Evolutionary conservation across 2,329 filamentous ascomycete genomes (phyloP).

Genomic region (Phialophora expanda): DNA sequence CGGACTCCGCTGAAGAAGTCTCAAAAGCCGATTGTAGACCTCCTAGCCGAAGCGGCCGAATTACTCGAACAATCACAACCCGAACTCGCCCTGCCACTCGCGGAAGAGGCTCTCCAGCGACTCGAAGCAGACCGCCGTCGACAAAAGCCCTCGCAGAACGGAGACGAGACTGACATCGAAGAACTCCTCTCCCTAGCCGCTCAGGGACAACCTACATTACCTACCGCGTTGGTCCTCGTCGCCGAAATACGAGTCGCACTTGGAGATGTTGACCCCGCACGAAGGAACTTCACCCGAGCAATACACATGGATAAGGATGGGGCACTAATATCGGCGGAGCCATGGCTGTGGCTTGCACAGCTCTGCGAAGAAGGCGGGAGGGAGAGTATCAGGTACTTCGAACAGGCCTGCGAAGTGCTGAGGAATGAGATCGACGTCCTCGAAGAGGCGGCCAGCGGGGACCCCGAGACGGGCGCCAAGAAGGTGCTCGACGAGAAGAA

Average conservation of each 20-base stretch:
- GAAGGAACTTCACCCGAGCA: constrained; percentile 73
- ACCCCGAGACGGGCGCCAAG: constrained; percentile 1
- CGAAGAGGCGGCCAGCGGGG: constrained; percentile 43
- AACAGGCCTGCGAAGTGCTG: constrained; percentile 71
- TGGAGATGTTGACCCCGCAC: constrained; percentile 78
- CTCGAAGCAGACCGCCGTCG: constrained; percentile 40
- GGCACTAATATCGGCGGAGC: constrained; percentile 56
- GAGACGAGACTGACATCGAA: constrained; percentile 32
- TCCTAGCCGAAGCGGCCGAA: constrained; percentile 62
- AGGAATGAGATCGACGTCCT: constrained; percentile 55
- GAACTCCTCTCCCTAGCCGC: constrained; percentile 36
- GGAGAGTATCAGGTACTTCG: constrained; percentile 66
- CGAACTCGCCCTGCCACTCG: constrained; percentile 61
- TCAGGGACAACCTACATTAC: constrained; percentile 37
- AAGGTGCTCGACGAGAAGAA: constrained; percentile 60
- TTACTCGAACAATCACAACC: constrained; percentile 64
- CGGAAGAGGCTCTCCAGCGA: constrained; percentile 56
- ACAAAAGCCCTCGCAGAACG: constrained; percentile 33
- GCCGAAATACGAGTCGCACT: constrained; percentile 83
- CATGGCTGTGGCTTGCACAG: constrained; percentile 80
- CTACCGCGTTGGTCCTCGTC: constrained; percentile 71
- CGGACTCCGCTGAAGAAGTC: constrained; percentile 52
- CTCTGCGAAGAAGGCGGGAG: constrained; percentile 70
- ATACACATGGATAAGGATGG: constrained; percentile 79
- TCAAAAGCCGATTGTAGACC: constrained; percentile 58